Evolutionary conservation across 2,329 filamentous ascomycete genomes (phyloP), one percentile per base, ranked within the genome.

Genomic region (Colletotrichum paranaense): DNA sequence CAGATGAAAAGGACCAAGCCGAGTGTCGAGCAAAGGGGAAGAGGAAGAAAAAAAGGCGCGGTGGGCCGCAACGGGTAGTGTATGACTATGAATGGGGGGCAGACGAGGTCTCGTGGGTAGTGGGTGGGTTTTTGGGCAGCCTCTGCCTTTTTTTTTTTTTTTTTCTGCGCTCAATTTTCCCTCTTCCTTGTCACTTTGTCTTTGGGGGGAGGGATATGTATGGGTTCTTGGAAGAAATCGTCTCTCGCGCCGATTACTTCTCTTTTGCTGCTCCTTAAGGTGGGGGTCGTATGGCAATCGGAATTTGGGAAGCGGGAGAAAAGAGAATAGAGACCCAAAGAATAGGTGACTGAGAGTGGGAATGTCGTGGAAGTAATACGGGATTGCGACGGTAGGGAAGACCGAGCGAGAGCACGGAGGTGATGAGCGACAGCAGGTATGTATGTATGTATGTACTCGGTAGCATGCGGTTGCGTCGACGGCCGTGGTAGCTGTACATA

Each of bases 61-160:
- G 70, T 70, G 70, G 70, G 70, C 70, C 70, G 67, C 55, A 46
- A 30, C 60, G 62, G 55, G 68, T 57, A 57, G 46, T 35, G 28
- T 24, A 56, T 32, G 16, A 42, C 24, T 55, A 56, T 55, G 70
- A 35, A 60, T 38, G 46, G 52, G 28, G 57, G 30, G 57, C 32
- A 38, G 59, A 62, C 38, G 24, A 60, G 67, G 62, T 70, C 67
- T 73, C 70, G 70, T 73, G 67, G 58, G 70, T 70, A 66, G 49
- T 38, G 64, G 30, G 56, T 66, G 63, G 68, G 71, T 67, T 71
- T 74, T 74, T 76, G 75, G 74, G 76, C 77, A 79, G 76, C 75
- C 64, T 75, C 70, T 67, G 38, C 24, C 38, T 38, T 24, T 22
- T 22, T 38, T 22, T 58, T 9, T 11, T 35, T 55, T 59, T 63